Conservation (phyloP, 2,329 filamentous ascomycete genomes). For the Xylaria sp. region DNA sequence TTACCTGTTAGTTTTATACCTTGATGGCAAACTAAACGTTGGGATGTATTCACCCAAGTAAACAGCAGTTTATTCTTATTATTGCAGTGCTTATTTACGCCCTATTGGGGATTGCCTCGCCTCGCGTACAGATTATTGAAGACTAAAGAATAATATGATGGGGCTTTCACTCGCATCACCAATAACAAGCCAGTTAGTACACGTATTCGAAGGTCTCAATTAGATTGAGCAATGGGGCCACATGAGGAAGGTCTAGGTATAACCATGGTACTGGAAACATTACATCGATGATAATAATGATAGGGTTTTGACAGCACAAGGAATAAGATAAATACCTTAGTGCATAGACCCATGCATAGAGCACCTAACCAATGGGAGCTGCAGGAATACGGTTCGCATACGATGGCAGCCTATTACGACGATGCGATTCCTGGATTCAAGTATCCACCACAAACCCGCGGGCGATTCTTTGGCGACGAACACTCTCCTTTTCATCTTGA, state of each 20-base stretch:
- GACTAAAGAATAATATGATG: not conserved
- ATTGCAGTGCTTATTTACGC: not conserved
- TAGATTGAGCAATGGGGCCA: not conserved
- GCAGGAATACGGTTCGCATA: not conserved
- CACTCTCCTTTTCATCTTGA: not conserved
- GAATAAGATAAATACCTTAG: no score
- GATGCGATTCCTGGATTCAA: not conserved
- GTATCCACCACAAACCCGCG: not conserved
- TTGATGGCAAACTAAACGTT: not conserved
- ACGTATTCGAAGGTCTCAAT: not conserved
- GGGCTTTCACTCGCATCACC: not conserved
- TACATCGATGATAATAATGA: no score
- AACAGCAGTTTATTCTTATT: not conserved
- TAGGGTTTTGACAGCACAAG: no score
- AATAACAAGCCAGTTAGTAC: not conserved
- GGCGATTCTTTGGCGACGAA: not conserved
- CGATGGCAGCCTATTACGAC: not conserved
- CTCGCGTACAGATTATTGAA: no score
- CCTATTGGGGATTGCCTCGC: no score
- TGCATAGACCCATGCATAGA: not conserved
- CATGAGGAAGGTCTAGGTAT: no score
- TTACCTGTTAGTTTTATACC: not conserved
- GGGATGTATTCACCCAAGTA: not conserved
- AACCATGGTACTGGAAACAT: no score
- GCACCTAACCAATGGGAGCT: slow-evolving; percentile 2